Evolutionary conservation across 441 rosid species (phyloP).

Genomic region (Pelargonium fulgidum): DNA sequence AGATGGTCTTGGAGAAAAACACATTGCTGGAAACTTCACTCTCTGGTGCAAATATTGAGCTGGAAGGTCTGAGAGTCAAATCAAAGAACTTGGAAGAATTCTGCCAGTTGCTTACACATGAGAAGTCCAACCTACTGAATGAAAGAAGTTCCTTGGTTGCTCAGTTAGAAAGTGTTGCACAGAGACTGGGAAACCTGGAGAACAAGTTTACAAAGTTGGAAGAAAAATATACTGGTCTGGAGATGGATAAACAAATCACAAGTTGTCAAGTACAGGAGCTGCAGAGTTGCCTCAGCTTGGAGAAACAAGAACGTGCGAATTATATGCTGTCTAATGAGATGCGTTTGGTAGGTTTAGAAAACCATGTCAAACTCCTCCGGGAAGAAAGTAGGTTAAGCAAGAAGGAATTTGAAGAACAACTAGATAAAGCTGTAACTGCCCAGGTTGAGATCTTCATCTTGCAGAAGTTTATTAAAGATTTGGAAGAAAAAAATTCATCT

Average conservation of each 20-base stretch:
- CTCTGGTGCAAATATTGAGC: constrained; percentile 53
- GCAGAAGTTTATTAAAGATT: constrained; percentile 58
- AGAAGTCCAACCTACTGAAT: constrained; percentile 43
- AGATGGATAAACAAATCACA: constrained; percentile 43
- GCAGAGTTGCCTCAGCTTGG: constrained; percentile 48
- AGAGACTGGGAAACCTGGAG: constrained; percentile 60
- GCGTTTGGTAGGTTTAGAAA: constrained; percentile 64
- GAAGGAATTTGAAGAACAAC: constrained; percentile 70
- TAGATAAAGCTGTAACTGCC: constrained; percentile 61
- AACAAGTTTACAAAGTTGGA: constrained; percentile 51
- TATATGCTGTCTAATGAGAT: constrained; percentile 53
- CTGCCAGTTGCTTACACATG: constrained; percentile 45
- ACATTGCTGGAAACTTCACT: constrained; percentile 46
- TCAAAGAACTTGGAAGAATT: constrained; percentile 58
- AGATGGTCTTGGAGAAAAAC: constrained; percentile 53
- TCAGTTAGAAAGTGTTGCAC: constrained; percentile 42
- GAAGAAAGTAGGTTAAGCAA: constrained; percentile 63
- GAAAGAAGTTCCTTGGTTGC: constrained; percentile 45
- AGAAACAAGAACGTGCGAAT: constrained; percentile 51
- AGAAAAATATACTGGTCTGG: constrained; percentile 38
- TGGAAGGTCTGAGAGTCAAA: constrained; percentile 52
- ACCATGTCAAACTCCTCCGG: constrained; percentile 52
- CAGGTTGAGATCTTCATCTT: constrained; percentile 61
- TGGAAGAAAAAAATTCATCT: constrained; percentile 54
- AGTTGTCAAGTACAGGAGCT: constrained; percentile 49